A percentile compares a stretch with the other conserved stretches of the same genome.
phyloP scores from a whole-genome alignment of 1,139 yeast species.

The Yamadazyma sp. region DNA sequence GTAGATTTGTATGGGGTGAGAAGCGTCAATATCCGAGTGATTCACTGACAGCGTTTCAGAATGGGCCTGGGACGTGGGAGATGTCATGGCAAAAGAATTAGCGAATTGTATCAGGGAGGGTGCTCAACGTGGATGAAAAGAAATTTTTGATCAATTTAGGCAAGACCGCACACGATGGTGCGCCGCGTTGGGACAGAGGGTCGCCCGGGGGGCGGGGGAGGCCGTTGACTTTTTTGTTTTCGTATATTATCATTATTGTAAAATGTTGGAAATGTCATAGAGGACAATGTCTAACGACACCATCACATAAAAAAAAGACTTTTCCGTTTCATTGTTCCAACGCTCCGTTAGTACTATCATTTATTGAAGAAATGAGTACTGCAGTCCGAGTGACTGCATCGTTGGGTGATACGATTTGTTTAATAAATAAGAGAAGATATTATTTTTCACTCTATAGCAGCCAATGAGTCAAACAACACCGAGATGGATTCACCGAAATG shows the following conservation, averaged over 20 bases:
- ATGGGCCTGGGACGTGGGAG: not conserved
- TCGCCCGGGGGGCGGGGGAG: too few species aligned
- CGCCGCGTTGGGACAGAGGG: too few species aligned
- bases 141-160: conserved; percentile 1
- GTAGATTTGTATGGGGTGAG: conserved; percentile 11
- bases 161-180: conserved; percentile 4
- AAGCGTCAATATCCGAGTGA: not conserved
- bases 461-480: conserved; percentile 83
- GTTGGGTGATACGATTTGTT: conserved; percentile 33
- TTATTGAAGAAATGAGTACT: conserved; percentile 43
- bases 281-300: not conserved
- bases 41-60: not conserved
- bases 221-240: not conserved
- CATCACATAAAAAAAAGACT: not conserved
- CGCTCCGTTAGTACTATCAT: conserved; percentile 64
- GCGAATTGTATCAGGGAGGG: too few species aligned
- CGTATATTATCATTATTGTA: not conserved
- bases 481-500: conserved; percentile 97
- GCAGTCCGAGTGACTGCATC: conserved; percentile 63
- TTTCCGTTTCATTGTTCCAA: conserved; percentile 39
- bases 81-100: not conserved
- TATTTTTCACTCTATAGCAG: conserved; percentile 51
- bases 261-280: not conserved
- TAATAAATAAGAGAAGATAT: not conserved
- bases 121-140: not conserved